phyloP scores from a whole-genome alignment of 345 rosid genomes.

The Firmiana major region DNA sequence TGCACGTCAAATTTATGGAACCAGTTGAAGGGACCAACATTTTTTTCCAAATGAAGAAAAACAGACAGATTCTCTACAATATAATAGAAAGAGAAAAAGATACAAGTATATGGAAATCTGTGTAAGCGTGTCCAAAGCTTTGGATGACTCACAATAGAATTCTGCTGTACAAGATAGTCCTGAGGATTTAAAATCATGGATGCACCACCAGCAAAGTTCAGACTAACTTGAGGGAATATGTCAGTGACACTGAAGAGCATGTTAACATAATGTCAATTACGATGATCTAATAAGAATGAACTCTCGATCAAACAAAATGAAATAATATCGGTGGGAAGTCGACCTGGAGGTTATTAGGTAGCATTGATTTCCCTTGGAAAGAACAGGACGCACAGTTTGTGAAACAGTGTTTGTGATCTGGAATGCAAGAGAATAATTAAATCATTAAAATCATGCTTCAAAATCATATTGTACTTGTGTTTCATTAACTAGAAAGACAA shows the following conservation, averaged over 20 bases:
- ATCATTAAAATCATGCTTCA: background rate
- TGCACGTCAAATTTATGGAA: background rate
- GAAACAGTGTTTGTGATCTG: conserved; percentile 72
- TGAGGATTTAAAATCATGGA: conserved; percentile 68
- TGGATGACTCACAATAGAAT: conserved; percentile 55
- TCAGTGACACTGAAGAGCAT: conserved; percentile 46
- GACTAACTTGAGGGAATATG: conserved; percentile 82
- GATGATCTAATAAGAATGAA: conserved; percentile 6
- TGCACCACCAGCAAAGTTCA: conserved; percentile 87
- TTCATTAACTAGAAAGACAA: background rate
- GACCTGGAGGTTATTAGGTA: conserved; percentile 67
- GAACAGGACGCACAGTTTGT: conserved; percentile 50
- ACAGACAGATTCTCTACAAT: background rate
- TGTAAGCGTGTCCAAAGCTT: conserved; percentile 6
- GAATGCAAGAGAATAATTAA: conserved; percentile 16
- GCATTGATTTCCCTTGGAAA: conserved; percentile 61
- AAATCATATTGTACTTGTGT: background rate
- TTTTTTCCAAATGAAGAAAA: background rate
- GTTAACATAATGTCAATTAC: conserved; percentile 16
- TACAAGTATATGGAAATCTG: background rate
- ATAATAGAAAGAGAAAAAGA: background rate
- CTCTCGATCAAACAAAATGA: background rate
- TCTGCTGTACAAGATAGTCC: conserved; percentile 83
- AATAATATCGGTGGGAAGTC: conserved; percentile 15
- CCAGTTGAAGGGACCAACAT: background rate